Percentiles rank a stretch among this genome's conserved stretches.
These are phyloP conservation scores for Trichothecium roseum DNA, from an alignment of 2,329 filamentous ascomycete genomes.

Conservation along the genomic window DNA sequence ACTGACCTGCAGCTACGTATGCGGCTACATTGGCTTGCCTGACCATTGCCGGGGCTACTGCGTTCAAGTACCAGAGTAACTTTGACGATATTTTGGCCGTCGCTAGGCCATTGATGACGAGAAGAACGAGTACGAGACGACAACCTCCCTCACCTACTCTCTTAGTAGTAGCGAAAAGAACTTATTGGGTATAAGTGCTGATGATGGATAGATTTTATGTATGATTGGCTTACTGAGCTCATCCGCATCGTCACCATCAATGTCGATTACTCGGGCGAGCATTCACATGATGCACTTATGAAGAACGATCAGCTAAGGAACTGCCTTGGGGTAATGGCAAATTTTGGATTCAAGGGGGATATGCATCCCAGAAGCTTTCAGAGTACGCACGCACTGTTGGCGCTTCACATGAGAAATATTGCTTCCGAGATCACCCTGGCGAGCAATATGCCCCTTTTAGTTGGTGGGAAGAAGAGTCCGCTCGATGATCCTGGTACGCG, in stretches of 20 bases:
- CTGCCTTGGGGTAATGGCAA: conserved; percentile 68
- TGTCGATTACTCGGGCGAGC: conserved; percentile 74
- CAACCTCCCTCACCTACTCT: no score
- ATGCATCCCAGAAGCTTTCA: conserved; percentile 50
- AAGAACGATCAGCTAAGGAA: conserved; percentile 64
- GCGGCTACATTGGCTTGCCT: conserved; percentile 52
- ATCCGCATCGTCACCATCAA: conserved; percentile 60
- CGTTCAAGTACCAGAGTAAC: conserved; percentile 34
- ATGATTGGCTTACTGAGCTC: conserved; percentile 55
- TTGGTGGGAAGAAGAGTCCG: conserved; percentile 46
- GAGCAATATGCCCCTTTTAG: conserved; percentile 41
- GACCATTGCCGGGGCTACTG: conserved; percentile 38
- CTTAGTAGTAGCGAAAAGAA: no score
- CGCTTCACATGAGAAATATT: conserved; percentile 65
- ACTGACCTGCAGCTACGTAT: conserved; percentile 33
- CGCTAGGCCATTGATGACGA: conserved; percentile 35
- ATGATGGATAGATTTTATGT: conserved; percentile 39
- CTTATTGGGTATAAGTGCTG: no score
- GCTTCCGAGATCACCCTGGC: conserved; percentile 55
- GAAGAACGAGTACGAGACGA: conserved; percentile 1
- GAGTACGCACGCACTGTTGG: conserved; percentile 65
- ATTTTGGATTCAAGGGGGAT: conserved; percentile 63
- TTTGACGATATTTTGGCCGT: conserved; percentile 66
- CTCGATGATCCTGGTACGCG: conserved; percentile 46
- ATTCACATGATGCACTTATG: conserved; percentile 60